Base-by-base conservation (phyloP, 2,329 filamentous ascomycete genomes). In the Grosmannia penicillata region DNA sequence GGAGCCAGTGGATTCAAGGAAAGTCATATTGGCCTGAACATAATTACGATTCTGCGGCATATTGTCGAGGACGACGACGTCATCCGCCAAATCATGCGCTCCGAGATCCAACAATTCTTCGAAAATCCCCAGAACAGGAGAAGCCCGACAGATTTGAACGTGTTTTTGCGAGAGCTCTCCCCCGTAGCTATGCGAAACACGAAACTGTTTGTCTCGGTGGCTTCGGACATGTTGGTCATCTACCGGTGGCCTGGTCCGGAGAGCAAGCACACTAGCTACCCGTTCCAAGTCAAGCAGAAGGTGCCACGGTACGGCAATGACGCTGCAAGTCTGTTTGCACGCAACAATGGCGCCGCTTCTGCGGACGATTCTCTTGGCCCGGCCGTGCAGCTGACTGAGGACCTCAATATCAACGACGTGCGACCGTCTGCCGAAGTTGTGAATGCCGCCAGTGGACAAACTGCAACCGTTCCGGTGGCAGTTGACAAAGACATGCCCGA, bases 31-130 rank as follows among this genome's bases (percentile, higher is more conserved):
- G 62, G 65, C 4, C 56, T 65, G 18, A 71, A 80, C 41, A 80
- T 94, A 50, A 79, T 96, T 70, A 72, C 89, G 11, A 79, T 95
- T 37, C 63, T 98, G 31, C 78, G 93, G 29, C 91, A 98, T 52
- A 79, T 98, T 46, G 75, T 96, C 38, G 91, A 98, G 58, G 93
- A 98, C 51, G 85, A 94, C 36, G 79, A 86, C 15, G 91, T 81
- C 2, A 71, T 96, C 43, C 84, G 82, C 47, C 84, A 95, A 53
- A 78, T 94, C 43, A 95, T 98, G 82, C 73, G 80, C 37, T 81
- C 78, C 22, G 89, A 96, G 54, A 93, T 98, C 49, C 75, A 78
- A 46, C 63, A 72, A n/a, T 77, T 74, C 50, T 83, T 95, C 47
- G 76, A 83, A 38, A 66, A 82, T 38, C 66, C 68, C 43, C 53